These are phyloP conservation scores for Pseudogymnoascus pannorum DNA, from an alignment of 2,329 filamentous ascomycete species.

Conservation along the genomic window DNA sequence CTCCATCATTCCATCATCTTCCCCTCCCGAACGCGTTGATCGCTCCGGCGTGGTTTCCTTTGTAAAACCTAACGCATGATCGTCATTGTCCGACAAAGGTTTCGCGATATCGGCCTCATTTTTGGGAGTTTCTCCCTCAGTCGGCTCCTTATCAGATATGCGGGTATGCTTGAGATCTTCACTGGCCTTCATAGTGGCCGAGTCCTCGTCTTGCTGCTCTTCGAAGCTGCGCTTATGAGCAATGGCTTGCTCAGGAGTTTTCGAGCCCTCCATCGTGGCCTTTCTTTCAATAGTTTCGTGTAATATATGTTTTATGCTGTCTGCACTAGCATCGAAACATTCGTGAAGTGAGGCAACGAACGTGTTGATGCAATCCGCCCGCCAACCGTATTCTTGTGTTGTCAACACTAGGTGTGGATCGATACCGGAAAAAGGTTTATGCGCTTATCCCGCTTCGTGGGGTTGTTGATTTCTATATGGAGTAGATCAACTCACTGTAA, in stretches of 20 bases:
- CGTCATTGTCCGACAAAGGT: slow-evolving; percentile 26
- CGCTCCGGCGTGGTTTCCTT: slow-evolving; percentile 25
- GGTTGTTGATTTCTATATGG: background rate
- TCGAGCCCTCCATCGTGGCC: background rate
- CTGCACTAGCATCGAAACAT: background rate
- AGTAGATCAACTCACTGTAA: background rate
- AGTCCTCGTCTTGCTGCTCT: slow-evolving; percentile 41
- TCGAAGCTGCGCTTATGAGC: slow-evolving; percentile 12
- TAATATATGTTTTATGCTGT: slow-evolving; percentile 4
- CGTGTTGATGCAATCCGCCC: slow-evolving; percentile 3
- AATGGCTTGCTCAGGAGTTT: slow-evolving; percentile 6
- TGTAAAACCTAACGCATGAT: slow-evolving; percentile 20
- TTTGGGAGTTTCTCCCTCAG: slow-evolving; percentile 21
- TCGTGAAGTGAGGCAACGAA: background rate
- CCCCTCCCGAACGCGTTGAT: slow-evolving; percentile 31
- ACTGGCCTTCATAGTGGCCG: slow-evolving; percentile 55
- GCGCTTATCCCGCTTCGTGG: background rate
- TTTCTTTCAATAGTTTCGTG: background rate
- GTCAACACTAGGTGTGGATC: slow-evolving; percentile 1
- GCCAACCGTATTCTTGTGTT: slow-evolving; percentile 1
- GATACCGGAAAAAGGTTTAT: background rate
- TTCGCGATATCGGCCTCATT: slow-evolving; percentile 22
- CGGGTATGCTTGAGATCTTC: slow-evolving; percentile 58
- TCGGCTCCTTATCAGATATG: slow-evolving; percentile 45
- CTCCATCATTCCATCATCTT: slow-evolving; percentile 39